Base-by-base conservation (phyloP, 371 early-diverging fungal species). In the Circinella minor region DNA sequence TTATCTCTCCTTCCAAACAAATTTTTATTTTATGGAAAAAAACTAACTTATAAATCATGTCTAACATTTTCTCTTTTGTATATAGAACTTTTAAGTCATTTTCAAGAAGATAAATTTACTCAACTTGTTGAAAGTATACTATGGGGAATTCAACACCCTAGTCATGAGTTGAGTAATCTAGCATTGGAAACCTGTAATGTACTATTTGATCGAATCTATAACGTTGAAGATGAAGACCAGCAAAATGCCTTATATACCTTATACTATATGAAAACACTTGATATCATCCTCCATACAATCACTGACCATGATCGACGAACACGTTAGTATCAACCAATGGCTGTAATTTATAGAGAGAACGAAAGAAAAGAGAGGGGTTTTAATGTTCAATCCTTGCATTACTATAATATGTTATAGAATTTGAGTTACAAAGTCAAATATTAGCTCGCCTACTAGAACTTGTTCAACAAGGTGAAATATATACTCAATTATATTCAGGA, bases 61-160 rank as follows among this genome's bases (percentile, higher is more conserved):
- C 34, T 18, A 11, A 13, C 0, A 15, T 59, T 13, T 34, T 20
- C 18, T 20, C 34, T 59, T 57, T 38, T 48, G 13, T 55, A 61
- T 54, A 14, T 80, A 88, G 97, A 97, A 4, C 80, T 96, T 37
- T 73, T 96, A 63, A 81, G 79, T 48, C 79, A 95, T 39, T 90
- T 92, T 7, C 74, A 89, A 27, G 81, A 86, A 11, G 66, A 71
- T n/a, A 86, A 91, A 70, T 92, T 98, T 77, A 88, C 91, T 63
- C 80, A 95, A 10, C 77, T 96, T 67, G 81, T 93, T 65, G 93
- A 95, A 85, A 91, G 93, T 69, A 88, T 98, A 43, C 90, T 97
- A 43, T 98, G 98, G 98, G 97, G 92, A 5, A 94, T 97, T 77
- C 97, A 98, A 82, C 98, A 99, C 80, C 94, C 96, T 0, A 88